Percentiles rank a stretch among this genome's conserved stretches.
These are phyloP conservation scores for Thelonectria blattea DNA, from an alignment of 2,329 filamentous ascomycete genomes.

Conservation along the genomic window DNA sequence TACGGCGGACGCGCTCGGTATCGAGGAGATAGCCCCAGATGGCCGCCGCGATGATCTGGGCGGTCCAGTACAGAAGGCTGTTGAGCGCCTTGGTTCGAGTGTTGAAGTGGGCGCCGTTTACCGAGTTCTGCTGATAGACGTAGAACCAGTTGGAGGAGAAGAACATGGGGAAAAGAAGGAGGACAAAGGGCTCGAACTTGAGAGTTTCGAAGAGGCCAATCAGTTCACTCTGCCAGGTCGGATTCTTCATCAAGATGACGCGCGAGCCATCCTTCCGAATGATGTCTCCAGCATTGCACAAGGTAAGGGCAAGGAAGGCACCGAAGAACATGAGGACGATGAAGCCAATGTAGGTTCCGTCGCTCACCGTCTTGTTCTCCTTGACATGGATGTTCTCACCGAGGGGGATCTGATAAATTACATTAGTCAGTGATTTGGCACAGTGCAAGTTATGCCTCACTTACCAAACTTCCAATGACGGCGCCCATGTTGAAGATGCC, in stretches of 20 bases:
- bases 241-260: slow-evolving; percentile 89
- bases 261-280: slow-evolving; percentile 78
- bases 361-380: slow-evolving; percentile 58
- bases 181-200: slow-evolving; percentile 69
- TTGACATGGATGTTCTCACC: slow-evolving; percentile 35
- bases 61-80: slow-evolving; percentile 71
- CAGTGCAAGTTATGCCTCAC: slow-evolving; percentile 61
- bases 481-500: slow-evolving; percentile 93
- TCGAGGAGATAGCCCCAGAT: slow-evolving; percentile 78
- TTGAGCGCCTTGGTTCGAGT: slow-evolving; percentile 78
- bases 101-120: slow-evolving; percentile 75
- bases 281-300: slow-evolving; percentile 75
- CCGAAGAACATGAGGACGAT: slow-evolving; percentile 81
- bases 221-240: slow-evolving; percentile 82
- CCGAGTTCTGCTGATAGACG: slow-evolving; percentile 76
- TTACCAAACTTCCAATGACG: slow-evolving; percentile 76
- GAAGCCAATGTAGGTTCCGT: slow-evolving; percentile 89
- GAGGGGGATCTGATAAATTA: slow-evolving; percentile 61
- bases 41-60: slow-evolving; percentile 78
- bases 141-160: slow-evolving; percentile 85
- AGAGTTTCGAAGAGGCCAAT: slow-evolving; percentile 77
- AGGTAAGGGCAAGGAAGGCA: slow-evolving; percentile 69
- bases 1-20: slow-evolving; percentile 62
- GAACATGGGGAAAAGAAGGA: slow-evolving; percentile 82
- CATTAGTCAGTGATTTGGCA: slow-evolving; percentile 44